Conservation (phyloP, 441 rosid species). For the Raphanus hybrid region DNA sequence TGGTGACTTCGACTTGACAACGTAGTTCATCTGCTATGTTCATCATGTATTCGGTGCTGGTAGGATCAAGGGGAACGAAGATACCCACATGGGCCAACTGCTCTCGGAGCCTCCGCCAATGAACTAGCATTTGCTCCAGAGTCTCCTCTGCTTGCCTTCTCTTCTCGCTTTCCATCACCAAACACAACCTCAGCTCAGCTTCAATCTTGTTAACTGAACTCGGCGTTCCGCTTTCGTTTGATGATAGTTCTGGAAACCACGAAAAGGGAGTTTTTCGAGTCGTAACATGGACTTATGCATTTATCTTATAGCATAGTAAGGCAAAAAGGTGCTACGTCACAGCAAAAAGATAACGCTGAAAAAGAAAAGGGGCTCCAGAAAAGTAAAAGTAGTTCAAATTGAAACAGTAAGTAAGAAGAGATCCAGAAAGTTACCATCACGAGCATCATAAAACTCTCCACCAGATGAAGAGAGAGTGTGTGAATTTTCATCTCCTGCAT, state of each 20-base stretch:
- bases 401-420: conserved; percentile 7
- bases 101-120: conserved; percentile 69
- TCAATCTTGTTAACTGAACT: conserved; percentile 47
- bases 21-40: conserved; percentile 31
- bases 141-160: conserved; percentile 75
- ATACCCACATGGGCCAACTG: conserved; percentile 64
- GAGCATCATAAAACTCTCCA: conserved; percentile 79
- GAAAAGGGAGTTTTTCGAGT: neutral
- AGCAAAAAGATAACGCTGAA: neutral
- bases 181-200: conserved; percentile 63
- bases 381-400: too few relatives aligned
- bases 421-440: conserved; percentile 64
- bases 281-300: too few relatives aligned
- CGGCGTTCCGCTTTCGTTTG: conserved; percentile 61
- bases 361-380: neutral
- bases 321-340: neutral
- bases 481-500: conserved; percentile 51
- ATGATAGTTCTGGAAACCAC: conserved; percentile 51
- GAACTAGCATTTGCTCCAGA: conserved; percentile 49
- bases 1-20: conserved; percentile 53
- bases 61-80: conserved; percentile 60
- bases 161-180: conserved; percentile 73
- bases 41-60: conserved; percentile 33
- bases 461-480: conserved; percentile 42
- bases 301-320: neutral